Base-by-base conservation (phyloP, 495 filamentous ascomycete species). In the Aspergillus haitiensis region DNA sequence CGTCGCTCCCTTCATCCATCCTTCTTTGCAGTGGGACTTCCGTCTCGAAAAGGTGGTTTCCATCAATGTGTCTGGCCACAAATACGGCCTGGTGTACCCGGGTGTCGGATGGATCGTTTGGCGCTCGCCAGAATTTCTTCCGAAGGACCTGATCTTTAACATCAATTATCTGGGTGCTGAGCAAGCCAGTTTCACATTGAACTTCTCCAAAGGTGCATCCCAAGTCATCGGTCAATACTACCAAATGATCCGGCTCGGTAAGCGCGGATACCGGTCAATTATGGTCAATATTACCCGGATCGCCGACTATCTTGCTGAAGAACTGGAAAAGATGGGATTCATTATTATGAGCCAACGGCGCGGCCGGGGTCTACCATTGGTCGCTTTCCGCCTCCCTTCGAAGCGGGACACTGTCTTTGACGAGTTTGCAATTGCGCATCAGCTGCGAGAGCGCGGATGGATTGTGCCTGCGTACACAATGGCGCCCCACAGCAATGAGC, bases 161-260 rank as follows among this genome's bases (percentile, higher is more conserved):
- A 95, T 97, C 81, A 97, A 97, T 77, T 97, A 97, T 71, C 87
- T 97, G 4, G 92, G 92, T 55, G 90, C 92, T 16, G 91, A 97
- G 66, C 92, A 97, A 74, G 86, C 92, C 27, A 96, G 91, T 53
- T 96, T 96, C 80, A 97, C 92, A 13, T 82, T 97, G 56, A 97
- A 97, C 80, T 97, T 97, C 80, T 92, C 88, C 71, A 94, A 95
- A 75, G 92, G 92, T 56, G 92, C 92, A 39, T 87, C 87, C 37
- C 92, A 96, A 67, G 87, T 97, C 62, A 96, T 97, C 68, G 92
- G 92, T 33, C 92, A 97, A 73, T 97, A 97, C 78, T 97, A 97
- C 77, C 92, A 96, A 72, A 78, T 97, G 71, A 95, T 97, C 74
- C 89, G 92, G 9, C 84, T 97, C 9, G 92, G 92, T 53, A 94